Base-by-base conservation (phyloP, 331 rosid species). In the Quercus lobata region DNA sequence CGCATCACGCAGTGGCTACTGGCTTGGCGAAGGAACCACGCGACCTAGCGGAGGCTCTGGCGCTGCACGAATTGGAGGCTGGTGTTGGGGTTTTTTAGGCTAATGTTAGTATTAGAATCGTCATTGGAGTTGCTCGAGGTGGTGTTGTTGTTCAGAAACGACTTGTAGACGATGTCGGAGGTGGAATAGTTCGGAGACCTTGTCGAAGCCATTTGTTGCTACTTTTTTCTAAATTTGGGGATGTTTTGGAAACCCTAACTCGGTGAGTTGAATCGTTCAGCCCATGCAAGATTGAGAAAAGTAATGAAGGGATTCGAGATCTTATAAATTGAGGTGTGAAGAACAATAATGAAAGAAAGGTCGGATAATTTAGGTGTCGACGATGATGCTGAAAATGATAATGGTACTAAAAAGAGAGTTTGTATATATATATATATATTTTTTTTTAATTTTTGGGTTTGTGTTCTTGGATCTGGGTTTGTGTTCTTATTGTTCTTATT, bases 31-130 rank as follows among this genome's bases (percentile, higher is more conserved):
- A 95, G 86, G 76, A 95, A 91, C 85, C 94, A 81, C 49, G 97
- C 98, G 1, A 97, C 98, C 71, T 92, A 94, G 1, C 89, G 97
- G 19, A 92, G 90, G 86, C 97, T 83, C 84, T 92, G 97, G 61
- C 97, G 77, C 65, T 88, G 90, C 5, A 81, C 81, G 12, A 90
- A 79, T 69, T 85, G 90, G 7, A 94, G 91, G 17, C 92, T 88
- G 1, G 97, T 76, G 77, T 74, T 86, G 73, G 86, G 76, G 77
- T 74, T 86, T 71, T 84, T 72, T 24, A 12, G 49, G 49, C 14
- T 41, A 9, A 41, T 41, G 49, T 41, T 41, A 9, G 12, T 2
- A 0, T 9, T 41, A 41, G 49, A 41, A 41, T 90, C 97, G 2
- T 82, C 94, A n/a, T 88, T 69, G 22, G 97, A 87, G 61, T 86